Evolutionary conservation across 2,329 filamentous ascomycete species (phyloP), one percentile per base, ranked within the genome.

Genomic region (Aspergillus caelatus): DNA sequence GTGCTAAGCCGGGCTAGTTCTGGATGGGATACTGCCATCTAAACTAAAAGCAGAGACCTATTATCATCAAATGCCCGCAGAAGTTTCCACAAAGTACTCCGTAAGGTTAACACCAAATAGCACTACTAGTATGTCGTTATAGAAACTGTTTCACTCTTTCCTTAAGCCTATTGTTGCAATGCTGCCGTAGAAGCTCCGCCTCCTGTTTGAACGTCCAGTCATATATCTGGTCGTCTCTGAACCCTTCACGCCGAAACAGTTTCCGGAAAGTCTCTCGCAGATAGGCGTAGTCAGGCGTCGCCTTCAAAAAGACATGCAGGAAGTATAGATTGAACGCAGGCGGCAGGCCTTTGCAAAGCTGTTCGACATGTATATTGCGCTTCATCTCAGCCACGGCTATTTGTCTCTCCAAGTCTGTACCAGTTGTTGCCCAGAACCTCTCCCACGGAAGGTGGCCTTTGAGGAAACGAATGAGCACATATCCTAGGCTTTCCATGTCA

Each of bases 381-480:
- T 52, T 52, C 26, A 52, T 30, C 7, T 30, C 6, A 52, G 46
- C 46, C 26, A 52, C 26, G 16, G 46, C 14, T 23, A 19, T 19
- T 4, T 30, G 26, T 30, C 46, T 52, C 16, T 36, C 34, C 34
- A 14, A 16, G 34, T 52, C 7, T n/a, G 26, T 19, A 3, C 14
- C 10, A 10, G 7, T 32, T 52, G 12, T 1, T 28, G 94, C 94
- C 88, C 97, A 97, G 61, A 97, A 86, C 61, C 94, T 95, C 84
- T 99, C 95, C 95, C 95, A 99, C 66, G 95, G 95, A 62, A 99
- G 93, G 68, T 94, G 97, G 68, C 95, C 95, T 81, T 95, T 94
- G 86, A 94, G 98, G 85, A 99, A 99, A 87, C 99, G 98, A 67
- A 99, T 91, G 93, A 99, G 97, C 76, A 99, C 95, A 74, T 99